Conservation (phyloP, 192 early-diverging fungal genomes). For the Spizellomyces punctatus region DNA sequence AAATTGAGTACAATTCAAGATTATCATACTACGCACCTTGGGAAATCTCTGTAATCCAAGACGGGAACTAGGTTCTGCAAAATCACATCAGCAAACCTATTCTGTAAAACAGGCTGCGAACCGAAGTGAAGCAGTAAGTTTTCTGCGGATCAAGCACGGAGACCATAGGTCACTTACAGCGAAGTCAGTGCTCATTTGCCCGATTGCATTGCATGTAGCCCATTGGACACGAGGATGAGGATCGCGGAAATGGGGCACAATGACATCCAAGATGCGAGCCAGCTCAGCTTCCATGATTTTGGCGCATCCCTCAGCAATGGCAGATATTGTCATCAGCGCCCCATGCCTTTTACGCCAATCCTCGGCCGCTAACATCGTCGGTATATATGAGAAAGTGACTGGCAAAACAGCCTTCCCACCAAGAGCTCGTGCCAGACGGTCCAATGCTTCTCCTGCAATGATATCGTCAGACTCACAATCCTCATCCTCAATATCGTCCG, state of each 20-base stretch:
- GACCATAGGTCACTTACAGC: conserved; percentile 31
- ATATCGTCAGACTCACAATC: conserved; percentile 89
- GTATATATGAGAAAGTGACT: conserved; percentile 84
- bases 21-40: conserved; percentile 31
- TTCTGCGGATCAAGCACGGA: neutral
- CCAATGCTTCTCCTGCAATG: conserved; percentile 94
- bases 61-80: conserved; percentile 80
- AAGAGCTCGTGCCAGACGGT: conserved; percentile 82
- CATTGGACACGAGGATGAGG: conserved; percentile 94
- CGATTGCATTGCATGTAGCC: conserved; percentile 94
- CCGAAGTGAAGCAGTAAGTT: neutral
- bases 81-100: conserved; percentile 38
- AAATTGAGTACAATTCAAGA: conserved; percentile 6
- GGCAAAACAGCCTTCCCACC: conserved; percentile 87
- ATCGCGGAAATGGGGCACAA: conserved; percentile 82
- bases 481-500: conserved; percentile 86
- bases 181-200: conserved; percentile 99
- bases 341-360: conserved; percentile 93
- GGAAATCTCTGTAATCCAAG: conserved; percentile 77
- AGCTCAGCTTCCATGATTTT: conserved; percentile 93
- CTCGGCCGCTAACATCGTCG: conserved; percentile 78
- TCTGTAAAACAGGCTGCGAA: conserved; percentile 35
- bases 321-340: conserved; percentile 90
- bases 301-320: conserved; percentile 96
- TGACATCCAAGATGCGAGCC: conserved; percentile 74